These are phyloP conservation scores for Verticillium alfalfae DNA, from an alignment of 2,329 filamentous ascomycete genomes.

Conservation along the genomic window DNA sequence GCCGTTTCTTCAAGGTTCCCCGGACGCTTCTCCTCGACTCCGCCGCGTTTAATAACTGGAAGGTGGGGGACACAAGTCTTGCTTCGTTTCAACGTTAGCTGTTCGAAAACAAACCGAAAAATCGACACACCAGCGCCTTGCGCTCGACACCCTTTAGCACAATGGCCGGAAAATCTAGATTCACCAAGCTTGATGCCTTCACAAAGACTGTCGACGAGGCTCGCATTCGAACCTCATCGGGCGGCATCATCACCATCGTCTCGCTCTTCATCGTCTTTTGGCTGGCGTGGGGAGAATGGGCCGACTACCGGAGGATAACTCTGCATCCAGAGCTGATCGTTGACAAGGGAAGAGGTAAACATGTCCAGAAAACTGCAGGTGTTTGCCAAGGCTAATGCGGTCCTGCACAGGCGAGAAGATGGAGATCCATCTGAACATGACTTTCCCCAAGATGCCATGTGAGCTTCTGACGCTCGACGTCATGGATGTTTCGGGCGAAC, in stretches of 20 bases:
- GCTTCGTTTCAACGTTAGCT: constrained; percentile 1
- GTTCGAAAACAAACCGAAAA: background rate
- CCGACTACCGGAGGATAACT: constrained; percentile 78
- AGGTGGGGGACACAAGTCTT: background rate
- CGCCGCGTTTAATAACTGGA: background rate
- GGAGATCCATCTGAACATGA: constrained; percentile 98
- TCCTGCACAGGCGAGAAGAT: constrained; percentile 74
- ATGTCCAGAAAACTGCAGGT: background rate
- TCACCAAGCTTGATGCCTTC: constrained; percentile 96
- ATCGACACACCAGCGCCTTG: background rate
- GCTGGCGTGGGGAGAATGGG: constrained; percentile 92
- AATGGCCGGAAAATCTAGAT: constrained; percentile 90
- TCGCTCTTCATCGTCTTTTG: constrained; percentile 85
- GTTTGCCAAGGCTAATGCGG: background rate
- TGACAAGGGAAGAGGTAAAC: constrained; percentile 85
- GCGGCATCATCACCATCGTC: constrained; percentile 88
- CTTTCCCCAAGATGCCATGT: constrained; percentile 89
- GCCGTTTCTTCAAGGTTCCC: background rate
- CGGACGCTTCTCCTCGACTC: constrained; percentile 13
- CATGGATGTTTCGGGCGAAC: constrained; percentile 97
- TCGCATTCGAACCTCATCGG: constrained; percentile 88
- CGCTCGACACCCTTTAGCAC: constrained; percentile 2
- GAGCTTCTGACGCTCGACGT: constrained; percentile 95
- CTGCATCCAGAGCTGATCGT: constrained; percentile 92
- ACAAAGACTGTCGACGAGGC: constrained; percentile 99